Percentiles rank a stretch among this genome's conserved stretches.
phyloP scores from a whole-genome alignment of 176 grass and related monocot genomes.

The Raddia distichophylla region DNA sequence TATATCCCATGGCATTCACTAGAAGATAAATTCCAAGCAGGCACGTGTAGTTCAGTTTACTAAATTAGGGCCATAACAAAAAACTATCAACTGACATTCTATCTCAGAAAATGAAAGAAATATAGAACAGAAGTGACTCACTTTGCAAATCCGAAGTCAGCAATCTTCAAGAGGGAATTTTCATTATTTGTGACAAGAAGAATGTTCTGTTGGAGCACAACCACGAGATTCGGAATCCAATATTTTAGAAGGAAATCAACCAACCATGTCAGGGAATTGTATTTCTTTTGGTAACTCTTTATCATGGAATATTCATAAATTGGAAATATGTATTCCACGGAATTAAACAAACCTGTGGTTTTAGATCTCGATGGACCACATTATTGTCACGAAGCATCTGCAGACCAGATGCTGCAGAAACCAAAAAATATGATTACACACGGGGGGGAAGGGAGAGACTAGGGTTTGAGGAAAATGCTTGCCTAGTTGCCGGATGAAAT shows the following conservation, averaged over 20 bases:
- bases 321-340: slow-evolving; percentile 14
- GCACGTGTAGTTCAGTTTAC: slow-evolving; percentile 16
- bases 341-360: slow-evolving; percentile 76
- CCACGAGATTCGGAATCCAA: slow-evolving; percentile 43
- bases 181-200: slow-evolving; percentile 77
- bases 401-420: slow-evolving; percentile 80
- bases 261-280: neutral
- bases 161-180: slow-evolving; percentile 88
- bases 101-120: slow-evolving; percentile 25
- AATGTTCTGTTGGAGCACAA: slow-evolving; percentile 76
- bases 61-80: slow-evolving; percentile 7
- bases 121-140: slow-evolving; percentile 51
- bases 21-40: slow-evolving; percentile 27
- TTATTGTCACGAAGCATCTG: slow-evolving; percentile 83
- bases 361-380: slow-evolving; percentile 94
- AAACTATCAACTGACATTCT: slow-evolving; percentile 19
- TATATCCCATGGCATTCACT: slow-evolving; percentile 1
- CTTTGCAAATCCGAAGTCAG: slow-evolving; percentile 99
- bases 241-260: slow-evolving; percentile 5
- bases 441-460: neutral
- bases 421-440: neutral
- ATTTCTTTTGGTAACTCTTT: slow-evolving; percentile 22
- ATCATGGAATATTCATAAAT: slow-evolving; percentile 17
- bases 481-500: slow-evolving; percentile 92
- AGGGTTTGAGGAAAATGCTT: slow-evolving; percentile 28